Base-by-base conservation (phyloP, 176 grass and related monocot species). In the Ensete glaucum region DNA sequence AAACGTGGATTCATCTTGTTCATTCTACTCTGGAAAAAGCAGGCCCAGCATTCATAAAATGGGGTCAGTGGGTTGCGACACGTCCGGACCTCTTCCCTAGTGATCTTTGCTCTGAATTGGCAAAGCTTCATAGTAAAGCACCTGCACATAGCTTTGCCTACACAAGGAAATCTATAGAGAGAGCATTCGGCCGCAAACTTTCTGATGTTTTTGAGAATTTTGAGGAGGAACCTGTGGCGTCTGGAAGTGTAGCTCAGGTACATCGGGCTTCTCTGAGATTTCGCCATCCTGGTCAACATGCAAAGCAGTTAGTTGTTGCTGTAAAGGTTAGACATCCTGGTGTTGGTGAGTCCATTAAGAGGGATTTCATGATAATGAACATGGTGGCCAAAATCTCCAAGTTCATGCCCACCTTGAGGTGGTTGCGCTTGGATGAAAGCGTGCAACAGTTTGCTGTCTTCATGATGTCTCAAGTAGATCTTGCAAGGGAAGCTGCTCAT, bases 311-410 rank as follows among this genome's bases (percentile, higher is more conserved):
- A 17, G 50, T 52, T 72, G 69, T 72, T 52, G 69, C 69, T 72
- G 69, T 72, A 11, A 72, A 72, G 50, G 69, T 72, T 53, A 72
- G 69, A 72, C 69, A 72, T 72, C 69, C 69, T 72, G 69, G 69
- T 54, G 69, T 72, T 22, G 50, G 69, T 72, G 69, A 72, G 10
- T 72, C 69, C 1, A 72, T 72, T 11, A 81, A 86, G 78, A 86
- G 95, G 78, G 95, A 98, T 87, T 98, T 98, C 83, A 86, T 15
- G 73, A 89, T 98, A 80, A 98, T 98, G 70, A 91, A 98, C 85
- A 80, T 85, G 0, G 80, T 50, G 50, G 92, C 92, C 24, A 96
- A 89, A 84, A 76, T 92, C 80, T 96, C 92, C 56, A 96, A 73
- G 66, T 96, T 79, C 53, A 84, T 96, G 71, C 92, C 92, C 13